Base-by-base conservation (phyloP, 2,329 filamentous ascomycete genomes). In the Mycocentrospora acerina region DNA sequence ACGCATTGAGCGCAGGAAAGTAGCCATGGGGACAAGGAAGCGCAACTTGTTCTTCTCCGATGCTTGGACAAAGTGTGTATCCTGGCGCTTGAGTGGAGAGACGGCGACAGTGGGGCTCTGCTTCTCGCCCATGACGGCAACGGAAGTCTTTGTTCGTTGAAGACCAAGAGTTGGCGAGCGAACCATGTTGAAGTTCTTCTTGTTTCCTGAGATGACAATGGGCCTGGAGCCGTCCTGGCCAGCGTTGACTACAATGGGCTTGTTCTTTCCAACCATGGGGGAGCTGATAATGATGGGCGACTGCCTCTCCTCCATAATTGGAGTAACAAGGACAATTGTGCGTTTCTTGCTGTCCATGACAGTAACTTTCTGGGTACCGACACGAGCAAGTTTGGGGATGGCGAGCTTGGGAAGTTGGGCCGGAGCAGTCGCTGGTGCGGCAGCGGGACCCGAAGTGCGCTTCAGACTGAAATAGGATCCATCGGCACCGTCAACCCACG, bases 381-480 rank as follows among this genome's bases (percentile, higher is more conserved):
- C 15, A 7, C 29, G 22, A 2, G 40, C 32, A 35, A 46, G 9
- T 18, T 42, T 34, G 11, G 51, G 48, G 14, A 51, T 53, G 22
- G 39, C n/a, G 13, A 51, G 46, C 25, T 48, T 49, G 31, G 42
- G 36, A 22, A 36, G 38, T 13, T 22, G 29, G 27, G 31, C 8
- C 30, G 27, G 22, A 17, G 25, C n/a, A n/a, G n/a, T n/a, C 22
- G 35, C 28, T 10, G 34, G 34, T 4, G 32, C 27, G 2, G 26
- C 35, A 22, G 42, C 39, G 29, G 30, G 25, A 24, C 41, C 37
- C 14, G 39, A 32, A 19, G 46, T 49, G 31, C 47, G 52, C 42
- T 42, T 58, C 32, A 61, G 34, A 36, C 41, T 51, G 35, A 51
- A 61, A 44, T 57, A 54, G 9, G 53, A 47, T n/a, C 58, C 59